A percentile compares a stretch with the other conserved stretches of the same genome.
phyloP scores from a whole-genome alignment of 768 basidiomycete genomes.

The Calocybe gangraenosa region DNA sequence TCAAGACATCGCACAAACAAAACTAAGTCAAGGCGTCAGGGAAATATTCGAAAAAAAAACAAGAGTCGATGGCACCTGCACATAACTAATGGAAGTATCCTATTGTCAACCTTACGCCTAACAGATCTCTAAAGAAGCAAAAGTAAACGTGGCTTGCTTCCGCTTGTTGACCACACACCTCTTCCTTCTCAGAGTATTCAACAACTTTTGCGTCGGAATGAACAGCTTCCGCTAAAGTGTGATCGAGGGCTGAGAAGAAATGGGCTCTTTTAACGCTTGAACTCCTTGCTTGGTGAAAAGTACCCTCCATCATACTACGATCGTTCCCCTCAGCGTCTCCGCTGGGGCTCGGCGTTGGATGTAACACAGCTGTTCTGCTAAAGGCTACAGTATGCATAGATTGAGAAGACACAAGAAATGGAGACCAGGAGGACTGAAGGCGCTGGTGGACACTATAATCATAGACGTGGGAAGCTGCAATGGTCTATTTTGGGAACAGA shows the following conservation, averaged over 20 bases:
- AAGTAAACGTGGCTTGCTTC: not conserved
- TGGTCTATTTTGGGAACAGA: no score
- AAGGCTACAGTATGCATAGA: no score
- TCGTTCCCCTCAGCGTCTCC: not conserved
- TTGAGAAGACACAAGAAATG: no score
- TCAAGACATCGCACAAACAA: slow-evolving; percentile 35
- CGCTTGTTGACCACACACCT: slow-evolving; percentile 25
- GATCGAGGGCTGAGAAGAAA: slow-evolving; percentile 46
- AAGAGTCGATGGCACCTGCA: slow-evolving; percentile 32
- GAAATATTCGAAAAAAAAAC: not conserved
- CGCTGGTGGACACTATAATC: no score
- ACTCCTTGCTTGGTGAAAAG: slow-evolving; percentile 34
- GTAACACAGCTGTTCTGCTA: not conserved
- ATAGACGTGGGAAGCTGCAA: no score
- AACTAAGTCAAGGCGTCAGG: slow-evolving; percentile 25
- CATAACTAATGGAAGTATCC: slow-evolving; percentile 45
- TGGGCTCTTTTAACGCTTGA: slow-evolving; percentile 35
- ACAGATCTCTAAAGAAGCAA: slow-evolving; percentile 31
- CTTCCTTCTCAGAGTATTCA: slow-evolving; percentile 44
- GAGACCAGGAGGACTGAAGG: no score
- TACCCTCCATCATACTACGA: slow-evolving; percentile 27
- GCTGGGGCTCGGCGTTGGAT: not conserved
- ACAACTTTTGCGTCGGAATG: slow-evolving; percentile 44
- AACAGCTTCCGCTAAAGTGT: slow-evolving; percentile 42
- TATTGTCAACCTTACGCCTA: slow-evolving; percentile 45